These are phyloP conservation scores for Boletus rubescentipes DNA, from an alignment of 768 basidiomycete species.

Conservation along the genomic window DNA sequence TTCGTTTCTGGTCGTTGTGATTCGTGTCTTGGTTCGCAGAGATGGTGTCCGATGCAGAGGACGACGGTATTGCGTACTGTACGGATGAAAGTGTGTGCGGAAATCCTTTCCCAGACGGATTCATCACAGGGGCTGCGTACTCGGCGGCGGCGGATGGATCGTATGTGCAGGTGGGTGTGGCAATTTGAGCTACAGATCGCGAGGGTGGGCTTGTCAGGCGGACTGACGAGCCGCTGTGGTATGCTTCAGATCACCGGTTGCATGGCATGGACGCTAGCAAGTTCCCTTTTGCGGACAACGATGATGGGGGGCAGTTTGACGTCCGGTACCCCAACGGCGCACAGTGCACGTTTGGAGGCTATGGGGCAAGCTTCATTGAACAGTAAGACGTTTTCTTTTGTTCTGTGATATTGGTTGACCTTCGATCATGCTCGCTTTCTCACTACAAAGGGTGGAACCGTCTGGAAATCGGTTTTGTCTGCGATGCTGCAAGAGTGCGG, in stretches of 20 bases:
- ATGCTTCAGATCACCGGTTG: slow-evolving; percentile 39
- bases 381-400: slow-evolving; percentile 32
- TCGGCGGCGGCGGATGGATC: slow-evolving; percentile 35
- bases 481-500: slow-evolving; percentile 41
- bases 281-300: slow-evolving; percentile 34
- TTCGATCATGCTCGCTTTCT: background rate
- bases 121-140: slow-evolving; percentile 39
- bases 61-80: slow-evolving; percentile 38
- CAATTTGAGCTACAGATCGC: background rate
- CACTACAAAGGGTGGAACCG: slow-evolving; percentile 43
- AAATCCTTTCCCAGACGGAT: slow-evolving; percentile 32
- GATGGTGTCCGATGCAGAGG: slow-evolving; percentile 40
- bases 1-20: background rate
- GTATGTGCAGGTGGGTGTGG: slow-evolving; percentile 37
- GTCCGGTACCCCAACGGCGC: slow-evolving; percentile 53
- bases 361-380: slow-evolving; percentile 51
- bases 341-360: slow-evolving; percentile 50
- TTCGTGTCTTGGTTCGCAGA: slow-evolving; percentile 21
- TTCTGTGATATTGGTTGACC: background rate
- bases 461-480: slow-evolving; percentile 46
- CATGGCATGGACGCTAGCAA: slow-evolving; percentile 30
- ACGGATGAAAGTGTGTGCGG: slow-evolving; percentile 31
- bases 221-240: background rate
- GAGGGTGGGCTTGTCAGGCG: background rate
- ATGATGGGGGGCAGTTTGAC: slow-evolving; percentile 51